Evolutionary conservation across 257 asterid species (phyloP).

Genomic region (Solanum microdontum): DNA sequence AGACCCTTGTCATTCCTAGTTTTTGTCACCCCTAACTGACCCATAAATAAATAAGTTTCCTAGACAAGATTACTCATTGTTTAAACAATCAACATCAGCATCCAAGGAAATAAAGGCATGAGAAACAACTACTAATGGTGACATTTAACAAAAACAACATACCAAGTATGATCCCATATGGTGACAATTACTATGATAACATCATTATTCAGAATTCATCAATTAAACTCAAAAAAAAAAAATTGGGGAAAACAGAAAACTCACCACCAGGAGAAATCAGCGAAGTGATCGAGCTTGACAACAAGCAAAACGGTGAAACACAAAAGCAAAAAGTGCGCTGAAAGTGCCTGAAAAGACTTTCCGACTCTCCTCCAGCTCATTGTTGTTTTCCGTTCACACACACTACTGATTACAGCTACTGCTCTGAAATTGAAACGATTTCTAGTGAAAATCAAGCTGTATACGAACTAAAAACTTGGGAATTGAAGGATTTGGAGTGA

Average conservation of each 20-base stretch:
- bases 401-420: background rate
- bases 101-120: background rate
- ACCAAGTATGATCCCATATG: background rate
- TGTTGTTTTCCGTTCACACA: background rate
- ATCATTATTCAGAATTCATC: background rate
- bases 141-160: background rate
- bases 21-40: background rate
- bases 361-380: slow-evolving; percentile 97
- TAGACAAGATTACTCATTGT: background rate
- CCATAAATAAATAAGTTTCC: background rate
- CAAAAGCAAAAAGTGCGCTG: slow-evolving; percentile 63
- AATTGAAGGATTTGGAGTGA: background rate
- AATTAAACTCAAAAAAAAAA: background rate
- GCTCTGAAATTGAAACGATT: background rate
- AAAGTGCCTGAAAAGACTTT: slow-evolving; percentile 68
- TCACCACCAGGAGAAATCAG: slow-evolving; percentile 84
- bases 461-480: too few species aligned
- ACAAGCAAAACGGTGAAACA: slow-evolving; percentile 67
- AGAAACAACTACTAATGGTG: background rate
- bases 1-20: background rate
- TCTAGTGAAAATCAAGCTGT: background rate
- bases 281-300: slow-evolving; percentile 68
- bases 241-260: background rate
- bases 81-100: background rate
- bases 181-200: background rate